Conservation (phyloP, 306 rosid genomes). For the Cicer judaicum region DNA sequence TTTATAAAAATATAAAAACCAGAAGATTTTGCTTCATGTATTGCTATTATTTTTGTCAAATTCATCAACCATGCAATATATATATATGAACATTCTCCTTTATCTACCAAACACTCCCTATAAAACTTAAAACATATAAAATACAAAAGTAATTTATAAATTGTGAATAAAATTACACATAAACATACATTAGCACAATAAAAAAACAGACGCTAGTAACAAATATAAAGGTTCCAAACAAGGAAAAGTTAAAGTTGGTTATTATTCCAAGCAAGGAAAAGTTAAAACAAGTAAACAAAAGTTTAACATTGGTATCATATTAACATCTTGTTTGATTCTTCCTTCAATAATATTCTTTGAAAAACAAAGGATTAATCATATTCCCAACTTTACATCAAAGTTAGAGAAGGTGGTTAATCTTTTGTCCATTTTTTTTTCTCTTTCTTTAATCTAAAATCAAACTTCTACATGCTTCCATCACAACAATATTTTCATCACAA, state of each 20-base stretch:
- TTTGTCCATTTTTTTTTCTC: not conserved
- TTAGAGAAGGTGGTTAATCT: conserved; percentile 47
- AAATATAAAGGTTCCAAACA: conserved; percentile 26
- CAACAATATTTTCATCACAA: conserved; percentile 40
- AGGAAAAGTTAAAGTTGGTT: conserved; percentile 37
- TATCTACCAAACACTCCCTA: too few relatives aligned
- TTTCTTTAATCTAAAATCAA: conserved; percentile 33
- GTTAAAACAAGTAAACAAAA: conserved; percentile 51
- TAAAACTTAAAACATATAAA: too few relatives aligned
- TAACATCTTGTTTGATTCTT: conserved; percentile 23
- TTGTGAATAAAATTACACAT: too few relatives aligned
- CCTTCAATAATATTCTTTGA: not conserved
- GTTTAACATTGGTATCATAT: conserved; percentile 17
- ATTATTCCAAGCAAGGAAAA: conserved; percentile 48
- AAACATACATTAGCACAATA: too few relatives aligned
- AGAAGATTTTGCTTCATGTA: too few relatives aligned
- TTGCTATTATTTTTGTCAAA: too few relatives aligned
- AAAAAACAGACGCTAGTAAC: too few relatives aligned
- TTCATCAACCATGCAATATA: too few relatives aligned
- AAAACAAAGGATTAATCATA: conserved; percentile 30
- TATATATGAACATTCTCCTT: too few relatives aligned
- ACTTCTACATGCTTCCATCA: conserved; percentile 1
- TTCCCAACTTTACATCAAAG: conserved; percentile 37
- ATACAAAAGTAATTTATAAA: too few relatives aligned
- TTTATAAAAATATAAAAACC: too few relatives aligned